Percentiles rank a stretch among this genome's conserved stretches.
These are phyloP conservation scores for Phytophthora sp. DNA, from an alignment of 352 stramenopile species.

Conservation along the genomic window DNA sequence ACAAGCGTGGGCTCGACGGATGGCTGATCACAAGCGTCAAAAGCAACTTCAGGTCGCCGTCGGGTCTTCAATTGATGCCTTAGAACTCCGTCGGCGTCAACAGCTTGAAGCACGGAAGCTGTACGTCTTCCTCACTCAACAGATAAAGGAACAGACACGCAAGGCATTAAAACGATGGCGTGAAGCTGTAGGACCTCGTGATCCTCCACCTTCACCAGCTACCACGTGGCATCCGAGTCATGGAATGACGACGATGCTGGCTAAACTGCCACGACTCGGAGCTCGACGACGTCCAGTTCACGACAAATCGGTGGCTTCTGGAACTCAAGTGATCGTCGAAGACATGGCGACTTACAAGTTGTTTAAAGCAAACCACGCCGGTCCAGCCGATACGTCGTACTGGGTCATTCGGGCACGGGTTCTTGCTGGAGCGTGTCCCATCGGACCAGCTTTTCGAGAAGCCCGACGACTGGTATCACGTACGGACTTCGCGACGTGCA, in stretches of 20 bases:
- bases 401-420: constrained; percentile 70
- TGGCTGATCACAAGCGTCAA: constrained; percentile 20
- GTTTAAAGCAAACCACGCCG: constrained; percentile 68
- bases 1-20: constrained; percentile 51
- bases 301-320: constrained; percentile 25
- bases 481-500: constrained; percentile 58
- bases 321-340: constrained; percentile 59
- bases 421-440: constrained; percentile 62
- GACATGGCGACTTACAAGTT: constrained; percentile 65
- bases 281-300: constrained; percentile 29
- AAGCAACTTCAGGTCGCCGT: constrained; percentile 23
- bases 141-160: constrained; percentile 42
- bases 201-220: constrained; percentile 27
- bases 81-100: constrained; percentile 53
- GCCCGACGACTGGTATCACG: constrained; percentile 52
- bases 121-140: constrained; percentile 43
- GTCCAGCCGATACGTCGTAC: constrained; percentile 72
- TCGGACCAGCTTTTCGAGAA: constrained; percentile 51
- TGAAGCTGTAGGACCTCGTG: constrained; percentile 22
- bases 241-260: constrained; percentile 55
- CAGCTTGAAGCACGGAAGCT: constrained; percentile 55
- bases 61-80: constrained; percentile 40
- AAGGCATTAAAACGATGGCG: constrained; percentile 40
- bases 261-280: constrained; percentile 53
- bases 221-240: constrained; percentile 70